phyloP scores from a whole-genome alignment of 257 asterid genomes.

The Primulina eburnea region DNA sequence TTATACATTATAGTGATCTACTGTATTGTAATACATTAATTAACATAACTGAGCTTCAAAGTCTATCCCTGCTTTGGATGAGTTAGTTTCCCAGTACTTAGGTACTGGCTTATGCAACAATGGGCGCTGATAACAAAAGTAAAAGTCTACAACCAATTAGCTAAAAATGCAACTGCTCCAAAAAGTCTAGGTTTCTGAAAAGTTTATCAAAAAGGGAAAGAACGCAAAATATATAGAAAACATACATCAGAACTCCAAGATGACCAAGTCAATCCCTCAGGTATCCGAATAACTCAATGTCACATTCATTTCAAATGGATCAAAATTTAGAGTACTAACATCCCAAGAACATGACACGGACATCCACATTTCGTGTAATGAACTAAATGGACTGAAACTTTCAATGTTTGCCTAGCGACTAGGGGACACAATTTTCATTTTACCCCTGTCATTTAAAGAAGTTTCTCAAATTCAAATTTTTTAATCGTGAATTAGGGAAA shows the following conservation, averaged over 20 bases:
- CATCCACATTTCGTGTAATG: no score
- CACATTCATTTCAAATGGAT: background rate
- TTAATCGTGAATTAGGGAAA: background rate
- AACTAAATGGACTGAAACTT: no score
- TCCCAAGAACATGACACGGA: background rate
- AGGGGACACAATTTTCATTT: no score
- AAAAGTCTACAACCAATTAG: slow-evolving; percentile 7
- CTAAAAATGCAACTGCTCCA: background rate
- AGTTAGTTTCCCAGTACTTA: background rate
- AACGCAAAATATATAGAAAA: no score
- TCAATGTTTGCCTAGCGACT: no score
- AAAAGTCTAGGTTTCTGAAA: background rate
- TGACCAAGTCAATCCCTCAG: no score
- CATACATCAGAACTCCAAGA: no score
- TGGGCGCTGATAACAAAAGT: background rate
- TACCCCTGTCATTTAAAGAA: background rate
- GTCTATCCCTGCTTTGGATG: background rate
- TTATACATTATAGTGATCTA: no score
- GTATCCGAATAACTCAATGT: no score
- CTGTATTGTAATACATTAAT: background rate
- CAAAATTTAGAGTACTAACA: background rate
- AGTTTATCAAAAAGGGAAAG: no score
- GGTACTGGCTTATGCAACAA: background rate
- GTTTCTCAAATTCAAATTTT: background rate
- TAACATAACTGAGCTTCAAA: background rate